phyloP scores from a whole-genome alignment of 352 stramenopile genomes.

The Phytophthora crassamura region DNA sequence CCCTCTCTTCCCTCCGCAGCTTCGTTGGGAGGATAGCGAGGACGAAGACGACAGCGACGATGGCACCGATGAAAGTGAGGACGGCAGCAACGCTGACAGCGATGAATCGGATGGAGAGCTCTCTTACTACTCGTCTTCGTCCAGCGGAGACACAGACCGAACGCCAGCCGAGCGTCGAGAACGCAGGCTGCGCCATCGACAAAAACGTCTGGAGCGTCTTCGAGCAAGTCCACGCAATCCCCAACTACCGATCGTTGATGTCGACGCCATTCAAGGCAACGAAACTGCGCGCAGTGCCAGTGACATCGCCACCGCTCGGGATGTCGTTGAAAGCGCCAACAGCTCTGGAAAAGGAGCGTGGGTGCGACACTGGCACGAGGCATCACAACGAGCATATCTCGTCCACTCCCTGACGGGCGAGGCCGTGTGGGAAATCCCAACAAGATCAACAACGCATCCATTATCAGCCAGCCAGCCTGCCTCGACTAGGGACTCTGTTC shows the following conservation, averaged over 20 bases:
- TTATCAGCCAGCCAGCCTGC: not conserved
- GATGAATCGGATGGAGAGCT: slow-evolving; percentile 17
- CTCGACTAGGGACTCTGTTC: not conserved
- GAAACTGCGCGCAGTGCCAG: slow-evolving; percentile 25
- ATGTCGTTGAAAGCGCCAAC: slow-evolving; percentile 16
- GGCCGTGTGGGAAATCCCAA: slow-evolving; percentile 71
- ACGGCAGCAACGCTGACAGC: slow-evolving; percentile 25
- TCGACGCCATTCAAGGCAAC: slow-evolving; percentile 27
- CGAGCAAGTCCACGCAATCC: slow-evolving; percentile 21
- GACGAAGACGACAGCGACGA: slow-evolving; percentile 45
- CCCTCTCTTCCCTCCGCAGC: slow-evolving; percentile 70
- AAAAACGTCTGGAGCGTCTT: slow-evolving; percentile 25
- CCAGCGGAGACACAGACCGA: slow-evolving; percentile 26
- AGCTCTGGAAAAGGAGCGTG: slow-evolving; percentile 43
- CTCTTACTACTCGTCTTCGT: slow-evolving; percentile 42
- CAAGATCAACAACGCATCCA: not conserved
- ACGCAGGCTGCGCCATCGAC: slow-evolving; percentile 26
- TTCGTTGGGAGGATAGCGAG: slow-evolving; percentile 61
- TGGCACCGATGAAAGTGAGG: slow-evolving; percentile 22
- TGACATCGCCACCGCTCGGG: slow-evolving; percentile 36
- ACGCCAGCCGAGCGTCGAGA: slow-evolving; percentile 35
- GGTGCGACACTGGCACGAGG: slow-evolving; percentile 70
- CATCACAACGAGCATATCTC: slow-evolving; percentile 59
- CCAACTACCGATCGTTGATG: slow-evolving; percentile 39
- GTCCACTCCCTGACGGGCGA: slow-evolving; percentile 75